These are phyloP conservation scores for Saccharomycopsis guyanensis DNA, from an alignment of 805 yeast species.

Conservation along the genomic window DNA sequence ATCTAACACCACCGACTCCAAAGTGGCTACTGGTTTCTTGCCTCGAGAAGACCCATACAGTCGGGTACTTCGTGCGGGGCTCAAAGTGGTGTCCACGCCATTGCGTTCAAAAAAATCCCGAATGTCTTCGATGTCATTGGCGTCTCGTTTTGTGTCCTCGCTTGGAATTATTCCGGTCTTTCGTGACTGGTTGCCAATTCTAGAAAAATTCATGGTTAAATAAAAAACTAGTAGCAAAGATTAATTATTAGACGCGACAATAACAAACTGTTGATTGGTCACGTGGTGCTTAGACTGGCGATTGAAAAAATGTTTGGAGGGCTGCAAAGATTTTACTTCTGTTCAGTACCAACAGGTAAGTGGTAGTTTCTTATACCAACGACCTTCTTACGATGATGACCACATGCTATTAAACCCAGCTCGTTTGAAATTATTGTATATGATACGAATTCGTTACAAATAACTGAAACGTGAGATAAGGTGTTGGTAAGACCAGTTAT, in stretches of 20 bases:
- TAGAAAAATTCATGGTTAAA: conserved; percentile 38
- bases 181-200: conserved; percentile 55
- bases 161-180: conserved; percentile 53
- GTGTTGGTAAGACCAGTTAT: too few relatives aligned
- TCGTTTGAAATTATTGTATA: conserved; percentile 23
- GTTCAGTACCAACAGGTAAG: too few relatives aligned
- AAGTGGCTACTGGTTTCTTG: not conserved
- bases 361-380: too few relatives aligned
- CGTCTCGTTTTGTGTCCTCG: conserved; percentile 42
- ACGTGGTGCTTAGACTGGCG: too few relatives aligned
- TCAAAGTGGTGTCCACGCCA: conserved; percentile 24
- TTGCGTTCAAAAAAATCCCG: conserved; percentile 57
- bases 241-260: too few relatives aligned
- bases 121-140: conserved; percentile 58
- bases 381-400: conserved; percentile 18
- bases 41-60: not conserved
- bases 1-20: not conserved
- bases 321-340: too few relatives aligned
- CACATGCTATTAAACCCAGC: conserved; percentile 23
- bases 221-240: too few relatives aligned
- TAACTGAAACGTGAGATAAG: too few relatives aligned
- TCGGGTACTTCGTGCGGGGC: not conserved
- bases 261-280: too few relatives aligned
- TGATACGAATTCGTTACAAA: conserved; percentile 15
- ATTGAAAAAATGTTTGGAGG: too few relatives aligned